Base-by-base conservation (phyloP, 169 alveolate genomes). In the Toxoplasma gondii region DNA sequence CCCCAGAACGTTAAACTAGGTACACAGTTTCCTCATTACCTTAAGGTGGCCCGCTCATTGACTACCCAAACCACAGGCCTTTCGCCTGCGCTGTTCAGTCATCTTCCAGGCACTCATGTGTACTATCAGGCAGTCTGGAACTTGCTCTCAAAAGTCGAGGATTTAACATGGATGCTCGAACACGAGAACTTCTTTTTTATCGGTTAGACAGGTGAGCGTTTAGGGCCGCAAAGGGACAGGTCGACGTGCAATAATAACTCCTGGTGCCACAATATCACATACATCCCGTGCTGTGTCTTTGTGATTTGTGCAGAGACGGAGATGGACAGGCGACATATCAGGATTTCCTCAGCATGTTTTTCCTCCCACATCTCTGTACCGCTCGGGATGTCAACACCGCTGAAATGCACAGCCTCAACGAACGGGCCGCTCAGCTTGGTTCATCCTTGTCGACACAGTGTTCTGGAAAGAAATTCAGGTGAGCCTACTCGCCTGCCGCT, bases 301-400 rank as follows among this genome's bases (percentile, higher is more conserved):
- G 27, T n/a, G 31, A 38, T 0, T 19, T 27, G 17, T 82, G 39
- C 90, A 82, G 90, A 39, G 90, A 82, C 67, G 58, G 69, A 19
- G 90, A 82, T 19, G 69, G 90, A 44, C n/a, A 17, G 1, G 54
- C 70, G n/a, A 82, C 90, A 41, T 82, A 82, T 70, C 69, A 82
- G 90, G 90, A 39, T 43, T 82, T 82, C 39, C 38, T 38, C 19
- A 70, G 69, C 38, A 29, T 82, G 49, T 82, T 82, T 41, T 36
- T n/a, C 31, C 90, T 34, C 84, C 84, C 84, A n/a, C 27, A 74
- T 74, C 49, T 34, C 45, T 38, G 84, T 24, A 1, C 34, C 34
- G 24, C 27, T 64, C 27, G 16, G 78, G 36, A 19, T 64, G 78
- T 29, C 58, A 49, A 49, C 58, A 49, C 58, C 22, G 58, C 27